phyloP scores from a whole-genome alignment of 2,329 filamentous ascomycete species.

The Magnaporthales sp. region DNA sequence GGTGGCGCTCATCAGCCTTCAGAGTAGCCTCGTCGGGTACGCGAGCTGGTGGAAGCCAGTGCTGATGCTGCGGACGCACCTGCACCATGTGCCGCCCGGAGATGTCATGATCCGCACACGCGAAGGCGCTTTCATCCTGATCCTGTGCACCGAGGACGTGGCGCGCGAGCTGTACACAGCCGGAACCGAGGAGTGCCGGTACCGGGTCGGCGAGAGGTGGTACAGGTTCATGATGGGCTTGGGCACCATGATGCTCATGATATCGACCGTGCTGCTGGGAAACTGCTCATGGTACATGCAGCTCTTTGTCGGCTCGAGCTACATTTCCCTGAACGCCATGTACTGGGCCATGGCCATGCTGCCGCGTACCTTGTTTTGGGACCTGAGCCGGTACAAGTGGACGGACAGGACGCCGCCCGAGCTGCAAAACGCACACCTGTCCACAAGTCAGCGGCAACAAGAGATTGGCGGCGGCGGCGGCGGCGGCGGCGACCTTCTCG shows the following conservation, averaged over 20 bases:
- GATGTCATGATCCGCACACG: conserved; percentile 55
- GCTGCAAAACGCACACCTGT: conserved; percentile 24
- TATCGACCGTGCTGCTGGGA: conserved; percentile 50
- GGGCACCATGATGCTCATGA: conserved; percentile 53
- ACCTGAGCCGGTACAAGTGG: conserved; percentile 42
- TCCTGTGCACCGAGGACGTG: conserved; percentile 50
- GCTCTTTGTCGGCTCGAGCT: conserved; percentile 46
- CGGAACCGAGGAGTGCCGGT: conserved; percentile 51
- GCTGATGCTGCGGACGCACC: conserved; percentile 41
- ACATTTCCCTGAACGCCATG: conserved; percentile 49
- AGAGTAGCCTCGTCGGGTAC: conserved; percentile 44
- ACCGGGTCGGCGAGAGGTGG: conserved; percentile 32
- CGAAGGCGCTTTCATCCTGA: conserved; percentile 49
- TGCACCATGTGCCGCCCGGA: conserved; percentile 39
- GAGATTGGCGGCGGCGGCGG: too few species aligned
- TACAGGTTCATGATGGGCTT: conserved; percentile 47
- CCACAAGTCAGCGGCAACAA: not conserved
- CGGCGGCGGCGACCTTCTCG: conserved; percentile 8
- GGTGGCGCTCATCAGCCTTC: conserved; percentile 40
- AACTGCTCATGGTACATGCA: conserved; percentile 55
- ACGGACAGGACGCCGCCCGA: conserved; percentile 31
- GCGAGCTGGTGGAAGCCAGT: conserved; percentile 50
- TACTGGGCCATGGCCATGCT: conserved; percentile 50
- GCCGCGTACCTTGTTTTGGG: conserved; percentile 43
- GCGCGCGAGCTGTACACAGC: conserved; percentile 50